These are phyloP conservation scores for Stentor roeselii DNA, from an alignment of 73 alveolate genomes.

Conservation along the genomic window DNA sequence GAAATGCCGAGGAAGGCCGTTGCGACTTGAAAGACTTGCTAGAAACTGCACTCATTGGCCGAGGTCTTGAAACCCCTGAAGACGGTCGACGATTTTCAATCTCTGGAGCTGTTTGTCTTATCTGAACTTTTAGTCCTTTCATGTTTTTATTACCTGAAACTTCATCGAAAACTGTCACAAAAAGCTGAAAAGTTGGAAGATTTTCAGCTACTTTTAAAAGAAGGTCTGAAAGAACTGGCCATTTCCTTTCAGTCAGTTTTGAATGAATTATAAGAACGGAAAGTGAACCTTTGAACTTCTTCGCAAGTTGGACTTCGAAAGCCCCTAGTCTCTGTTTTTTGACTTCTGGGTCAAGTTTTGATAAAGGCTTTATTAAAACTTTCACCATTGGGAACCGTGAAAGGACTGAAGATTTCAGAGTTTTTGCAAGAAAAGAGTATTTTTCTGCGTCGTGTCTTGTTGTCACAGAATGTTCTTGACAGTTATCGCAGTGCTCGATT, in stretches of 20 bases:
- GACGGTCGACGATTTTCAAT: conserved; percentile 29
- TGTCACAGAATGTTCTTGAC: conserved; percentile 46
- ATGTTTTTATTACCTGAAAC: not conserved
- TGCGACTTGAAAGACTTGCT: conserved; percentile 29
- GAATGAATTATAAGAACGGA: conserved; percentile 32
- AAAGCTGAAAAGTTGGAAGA: conserved; percentile 22
- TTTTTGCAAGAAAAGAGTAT: conserved; percentile 38
- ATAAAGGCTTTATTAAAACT: conserved; percentile 48
- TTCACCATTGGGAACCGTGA: conserved; percentile 45
- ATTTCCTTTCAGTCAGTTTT: conserved; percentile 35
- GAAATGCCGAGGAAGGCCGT: conserved; percentile 22
- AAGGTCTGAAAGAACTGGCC: conserved; percentile 44
- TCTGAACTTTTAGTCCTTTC: conserved; percentile 20
- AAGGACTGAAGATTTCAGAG: conserved; percentile 38
- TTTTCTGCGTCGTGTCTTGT: conserved; percentile 54
- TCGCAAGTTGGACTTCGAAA: conserved; percentile 40
- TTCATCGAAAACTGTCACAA: conserved; percentile 28
- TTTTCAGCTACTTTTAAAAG: conserved; percentile 31
- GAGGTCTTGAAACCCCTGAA: conserved; percentile 21
- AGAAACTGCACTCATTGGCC: conserved; percentile 30
- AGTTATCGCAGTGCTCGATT: conserved; percentile 35
- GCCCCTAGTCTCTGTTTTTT: conserved; percentile 37
- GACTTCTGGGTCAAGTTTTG: conserved; percentile 35
- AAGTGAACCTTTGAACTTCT: conserved; percentile 38
- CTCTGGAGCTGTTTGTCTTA: conserved; percentile 1